phyloP scores from a whole-genome alignment of 352 stramenopile species.

The Pythium monospermum region DNA sequence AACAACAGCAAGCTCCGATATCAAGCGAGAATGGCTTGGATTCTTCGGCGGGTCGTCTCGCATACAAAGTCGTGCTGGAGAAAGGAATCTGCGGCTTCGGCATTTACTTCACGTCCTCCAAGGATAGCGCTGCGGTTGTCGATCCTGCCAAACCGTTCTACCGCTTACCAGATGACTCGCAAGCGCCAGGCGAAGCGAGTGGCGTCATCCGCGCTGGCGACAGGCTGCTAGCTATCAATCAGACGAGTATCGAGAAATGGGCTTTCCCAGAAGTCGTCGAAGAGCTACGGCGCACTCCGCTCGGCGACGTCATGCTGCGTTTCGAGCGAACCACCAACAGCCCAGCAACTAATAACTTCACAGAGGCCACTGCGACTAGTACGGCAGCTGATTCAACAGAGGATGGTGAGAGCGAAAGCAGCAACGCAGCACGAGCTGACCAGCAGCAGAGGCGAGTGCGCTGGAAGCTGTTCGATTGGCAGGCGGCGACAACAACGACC shows the following conservation, averaged over 20 bases:
- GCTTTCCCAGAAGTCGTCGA: constrained; percentile 52
- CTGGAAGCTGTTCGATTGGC: constrained; percentile 23
- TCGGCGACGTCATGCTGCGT: constrained; percentile 33
- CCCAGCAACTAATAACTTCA: neutral
- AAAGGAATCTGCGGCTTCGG: constrained; percentile 64
- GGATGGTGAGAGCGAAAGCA: neutral
- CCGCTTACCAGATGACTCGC: constrained; percentile 40
- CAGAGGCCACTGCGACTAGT: neutral
- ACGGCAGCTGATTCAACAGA: neutral
- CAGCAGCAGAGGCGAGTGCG: constrained; percentile 6
- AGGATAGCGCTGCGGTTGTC: constrained; percentile 39
- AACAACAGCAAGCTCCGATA: no score
- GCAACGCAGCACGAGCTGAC: no score
- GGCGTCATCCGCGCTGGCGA: constrained; percentile 42
- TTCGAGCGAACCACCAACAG: constrained; percentile 26
- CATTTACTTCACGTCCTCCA: constrained; percentile 56
- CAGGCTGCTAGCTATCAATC: constrained; percentile 44
- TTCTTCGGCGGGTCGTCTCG: no score
- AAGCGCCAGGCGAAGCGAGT: constrained; percentile 56
- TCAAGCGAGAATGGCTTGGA: no score
- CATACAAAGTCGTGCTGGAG: constrained; percentile 42
- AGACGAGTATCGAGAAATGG: constrained; percentile 23
- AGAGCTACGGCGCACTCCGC: constrained; percentile 43
- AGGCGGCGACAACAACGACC: neutral
- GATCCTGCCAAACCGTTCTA: constrained; percentile 65